Evolutionary conservation across 805 yeast species (phyloP).

Genomic region (Yarrowia porcina): DNA sequence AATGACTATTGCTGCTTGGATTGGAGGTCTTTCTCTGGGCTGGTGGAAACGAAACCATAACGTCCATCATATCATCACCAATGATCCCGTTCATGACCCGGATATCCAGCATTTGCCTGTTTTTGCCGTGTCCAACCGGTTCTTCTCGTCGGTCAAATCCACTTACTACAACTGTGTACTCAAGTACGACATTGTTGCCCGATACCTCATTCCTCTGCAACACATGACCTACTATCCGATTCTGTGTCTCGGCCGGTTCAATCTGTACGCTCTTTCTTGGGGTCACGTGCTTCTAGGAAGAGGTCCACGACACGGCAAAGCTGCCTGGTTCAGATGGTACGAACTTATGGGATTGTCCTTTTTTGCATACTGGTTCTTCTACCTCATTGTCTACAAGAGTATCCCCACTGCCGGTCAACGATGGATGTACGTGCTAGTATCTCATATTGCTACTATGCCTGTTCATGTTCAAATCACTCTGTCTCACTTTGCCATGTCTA

Average conservation of each 20-base stretch:
- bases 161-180: conserved; percentile 71
- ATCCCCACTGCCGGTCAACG: conserved; percentile 55
- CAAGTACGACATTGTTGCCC: conserved; percentile 66
- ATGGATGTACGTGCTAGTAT: conserved; percentile 60
- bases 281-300: conserved; percentile 65
- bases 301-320: conserved; percentile 78
- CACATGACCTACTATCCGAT: conserved; percentile 72
- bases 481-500: conserved; percentile 91
- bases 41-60: conserved; percentile 97
- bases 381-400: conserved; percentile 51
- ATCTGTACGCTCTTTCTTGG: conserved; percentile 80
- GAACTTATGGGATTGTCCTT: conserved; percentile 67
- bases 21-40: conserved; percentile 86
- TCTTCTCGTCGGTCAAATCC: conserved; percentile 68
- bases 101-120: conserved; percentile 92
- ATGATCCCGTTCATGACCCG: conserved; percentile 91
- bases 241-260: conserved; percentile 78
- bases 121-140: conserved; percentile 74
- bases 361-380: conserved; percentile 81
- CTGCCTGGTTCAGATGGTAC: conserved; percentile 80
- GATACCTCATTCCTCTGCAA: conserved; percentile 58
- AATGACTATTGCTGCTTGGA: conserved; percentile 65
- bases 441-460: conserved; percentile 80
- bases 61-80: conserved; percentile 88
- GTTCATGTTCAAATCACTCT: conserved; percentile 92